These are phyloP conservation scores for Pyrus bretschneideri DNA, from an alignment of 306 rosid genomes.

Conservation along the genomic window DNA sequence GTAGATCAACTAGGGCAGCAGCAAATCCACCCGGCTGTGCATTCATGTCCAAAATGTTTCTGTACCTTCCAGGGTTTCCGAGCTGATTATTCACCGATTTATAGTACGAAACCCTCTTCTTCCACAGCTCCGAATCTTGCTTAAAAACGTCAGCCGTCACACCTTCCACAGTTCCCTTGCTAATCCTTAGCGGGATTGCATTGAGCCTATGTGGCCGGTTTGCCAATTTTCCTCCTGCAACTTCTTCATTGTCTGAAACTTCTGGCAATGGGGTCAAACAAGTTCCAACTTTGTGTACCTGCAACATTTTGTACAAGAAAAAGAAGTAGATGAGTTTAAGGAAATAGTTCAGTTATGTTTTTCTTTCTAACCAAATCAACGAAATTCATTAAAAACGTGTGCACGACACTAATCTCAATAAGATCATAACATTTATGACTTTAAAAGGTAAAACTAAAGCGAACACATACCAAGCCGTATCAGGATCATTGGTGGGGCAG, in stretches of 20 bases:
- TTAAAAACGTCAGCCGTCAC: constrained; percentile 34
- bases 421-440: no score
- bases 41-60: constrained; percentile 82
- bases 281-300: constrained; percentile 72
- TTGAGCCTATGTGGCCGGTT: constrained; percentile 67
- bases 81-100: constrained; percentile 44
- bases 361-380: no score
- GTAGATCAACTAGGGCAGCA: constrained; percentile 47
- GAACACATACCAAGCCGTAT: constrained; percentile 55
- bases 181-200: constrained; percentile 66
- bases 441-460: no score
- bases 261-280: constrained; percentile 70
- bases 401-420: neutral
- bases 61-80: constrained; percentile 53
- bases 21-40: constrained; percentile 82
- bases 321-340: neutral
- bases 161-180: constrained; percentile 43
- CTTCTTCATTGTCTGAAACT: constrained; percentile 42
- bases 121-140: constrained; percentile 52
- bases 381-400: no score
- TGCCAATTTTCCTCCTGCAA: constrained; percentile 54
- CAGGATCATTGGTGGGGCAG: constrained; percentile 45
- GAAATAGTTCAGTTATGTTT: neutral
- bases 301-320: neutral
- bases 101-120: constrained; percentile 54